Evolutionary conservation across 345 rosid species (phyloP).

Genomic region (Syzygium jambos): DNA sequence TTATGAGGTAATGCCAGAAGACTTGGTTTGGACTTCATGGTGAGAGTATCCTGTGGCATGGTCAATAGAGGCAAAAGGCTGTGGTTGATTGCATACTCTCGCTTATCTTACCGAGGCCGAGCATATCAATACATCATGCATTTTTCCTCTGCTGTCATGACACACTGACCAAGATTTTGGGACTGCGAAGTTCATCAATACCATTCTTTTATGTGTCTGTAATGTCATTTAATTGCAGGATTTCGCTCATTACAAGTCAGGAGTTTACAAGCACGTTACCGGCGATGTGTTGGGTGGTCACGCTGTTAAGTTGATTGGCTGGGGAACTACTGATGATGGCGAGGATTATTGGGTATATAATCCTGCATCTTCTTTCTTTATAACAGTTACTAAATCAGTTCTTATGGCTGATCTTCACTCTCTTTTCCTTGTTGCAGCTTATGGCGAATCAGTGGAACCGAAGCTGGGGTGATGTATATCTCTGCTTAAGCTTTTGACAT

Average conservation of each 20-base stretch:
- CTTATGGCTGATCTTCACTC: background rate
- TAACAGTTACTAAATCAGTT: background rate
- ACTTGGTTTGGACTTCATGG: background rate
- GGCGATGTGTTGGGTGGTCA: conserved; percentile 81
- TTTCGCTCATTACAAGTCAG: conserved; percentile 92
- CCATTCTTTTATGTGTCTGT: background rate
- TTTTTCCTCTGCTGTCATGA: background rate
- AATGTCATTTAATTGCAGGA: conserved; percentile 34
- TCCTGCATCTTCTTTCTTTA: background rate
- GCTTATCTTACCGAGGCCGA: background rate
- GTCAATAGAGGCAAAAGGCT: background rate
- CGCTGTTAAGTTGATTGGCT: conserved; percentile 92
- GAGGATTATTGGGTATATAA: conserved; percentile 84
- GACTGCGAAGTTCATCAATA: background rate
- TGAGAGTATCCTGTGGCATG: background rate
- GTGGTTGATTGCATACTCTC: background rate
- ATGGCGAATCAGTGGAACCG: conserved; percentile 92
- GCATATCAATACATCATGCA: background rate
- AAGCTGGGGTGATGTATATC: conserved; percentile 92
- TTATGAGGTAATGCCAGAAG: conserved; percentile 53
- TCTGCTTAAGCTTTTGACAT: background rate
- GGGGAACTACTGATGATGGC: conserved; percentile 87
- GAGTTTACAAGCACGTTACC: conserved; percentile 78
- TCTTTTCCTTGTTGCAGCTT: conserved; percentile 42
- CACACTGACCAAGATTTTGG: background rate